These are phyloP conservation scores for Pichiaceae sp. DNA, from an alignment of 1,139 yeast genomes.

Conservation along the genomic window DNA sequence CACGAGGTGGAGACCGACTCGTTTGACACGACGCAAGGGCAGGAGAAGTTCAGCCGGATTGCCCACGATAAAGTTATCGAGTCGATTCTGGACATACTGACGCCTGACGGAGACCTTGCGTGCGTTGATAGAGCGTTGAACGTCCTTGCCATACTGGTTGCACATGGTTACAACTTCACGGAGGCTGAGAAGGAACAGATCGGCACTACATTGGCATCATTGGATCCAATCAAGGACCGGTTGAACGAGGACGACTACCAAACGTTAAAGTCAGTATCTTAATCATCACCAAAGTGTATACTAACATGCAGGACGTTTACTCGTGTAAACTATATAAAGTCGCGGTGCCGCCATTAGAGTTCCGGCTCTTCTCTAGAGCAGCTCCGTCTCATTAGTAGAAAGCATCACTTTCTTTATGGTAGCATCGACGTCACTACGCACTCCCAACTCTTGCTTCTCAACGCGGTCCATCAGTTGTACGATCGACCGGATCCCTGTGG, in stretches of 20 bases:
- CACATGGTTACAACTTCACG: conserved; percentile 39
- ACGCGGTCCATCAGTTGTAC: conserved; percentile 25
- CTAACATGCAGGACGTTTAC: conserved; percentile 3
- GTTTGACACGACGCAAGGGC: conserved; percentile 21
- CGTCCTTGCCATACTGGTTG: conserved; percentile 40
- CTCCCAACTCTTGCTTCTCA: conserved; percentile 1
- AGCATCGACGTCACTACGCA: conserved; percentile 14
- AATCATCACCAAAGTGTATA: not conserved
- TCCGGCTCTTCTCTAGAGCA: no score
- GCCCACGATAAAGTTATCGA: conserved; percentile 28
- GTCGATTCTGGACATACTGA: conserved; percentile 8
- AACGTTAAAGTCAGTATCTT: conserved; percentile 4
- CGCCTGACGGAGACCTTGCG: conserved; percentile 35
- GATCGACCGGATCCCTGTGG: conserved; percentile 28
- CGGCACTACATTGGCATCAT: conserved; percentile 30
- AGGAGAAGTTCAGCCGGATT: conserved; percentile 29
- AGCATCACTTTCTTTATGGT: conserved; percentile 29
- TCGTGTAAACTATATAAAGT: conserved; percentile 1
- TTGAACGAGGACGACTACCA: conserved; percentile 42
- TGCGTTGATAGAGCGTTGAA: conserved; percentile 56
- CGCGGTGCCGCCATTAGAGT: no score
- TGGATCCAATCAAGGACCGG: conserved; percentile 37
- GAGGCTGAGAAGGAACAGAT: conserved; percentile 37
- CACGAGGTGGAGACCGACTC: conserved; percentile 29
- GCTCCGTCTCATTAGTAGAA: conserved; percentile 42